Evolutionary conservation across 495 filamentous ascomycete genomes (phyloP), one percentile per base, ranked within the genome.

Genomic region (Halenospora varia): DNA sequence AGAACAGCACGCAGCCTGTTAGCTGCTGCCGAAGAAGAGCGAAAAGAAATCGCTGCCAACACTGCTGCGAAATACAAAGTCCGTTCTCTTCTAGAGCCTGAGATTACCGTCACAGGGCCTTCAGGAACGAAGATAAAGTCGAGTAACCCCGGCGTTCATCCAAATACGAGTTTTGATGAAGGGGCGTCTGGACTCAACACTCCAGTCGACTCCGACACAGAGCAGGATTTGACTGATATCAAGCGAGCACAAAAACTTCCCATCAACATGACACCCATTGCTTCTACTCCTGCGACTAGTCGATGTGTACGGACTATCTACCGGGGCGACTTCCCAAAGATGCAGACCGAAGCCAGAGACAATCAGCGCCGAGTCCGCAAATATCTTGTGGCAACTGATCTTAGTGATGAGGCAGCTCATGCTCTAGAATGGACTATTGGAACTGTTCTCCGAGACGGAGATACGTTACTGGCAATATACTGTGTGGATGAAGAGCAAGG

Each of bases 401-500:
- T 97, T 26, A 96, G 89, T 62, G 88, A 92, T 42, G 94, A 98
- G 73, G 92, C 92, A 2, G 88, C 90, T 10, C 91, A 96, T 69
- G 94, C 94, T 10, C 74, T 97, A 24, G 94, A 97, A 68, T 98
- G 93, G 92, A 95, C 92, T 0, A 92, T 98, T 51, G 94, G 94
- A 41, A 96, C 90, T 2, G 88, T 97, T n/a, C 79, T 98, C 8
- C 82, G 94, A 45, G 91, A 96, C 66, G 94, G 94, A 15, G 94
- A 98, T 70, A 97, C 93, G 1, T 78, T 98, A 39, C 81, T 96
- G 53, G 90, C 90, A 19, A 88, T 98, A 51, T 96, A 91, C 72
- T 92, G 90, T 56, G 82, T 93, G 46, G 88, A 95, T 63, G 92
- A 96, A 68, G 93, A 96, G 59, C 77, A 79, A 22, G 86, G 85